Conservation (phyloP, 148 eudicot genomes). For the Silene latifolia region DNA sequence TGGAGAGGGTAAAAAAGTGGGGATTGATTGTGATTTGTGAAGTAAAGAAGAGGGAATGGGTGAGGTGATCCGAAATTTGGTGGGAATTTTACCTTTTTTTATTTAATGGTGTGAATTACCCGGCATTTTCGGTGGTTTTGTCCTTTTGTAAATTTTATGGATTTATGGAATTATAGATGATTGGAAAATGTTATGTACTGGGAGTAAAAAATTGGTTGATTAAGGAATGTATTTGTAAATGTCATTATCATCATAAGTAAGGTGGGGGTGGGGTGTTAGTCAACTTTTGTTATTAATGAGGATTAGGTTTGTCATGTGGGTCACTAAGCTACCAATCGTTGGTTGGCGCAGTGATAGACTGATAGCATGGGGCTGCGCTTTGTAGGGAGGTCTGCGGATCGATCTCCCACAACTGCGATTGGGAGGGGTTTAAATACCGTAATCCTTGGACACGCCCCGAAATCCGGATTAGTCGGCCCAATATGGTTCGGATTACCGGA, state of each 20-base stretch:
- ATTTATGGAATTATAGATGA: background rate
- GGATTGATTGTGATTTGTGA: slow-evolving; percentile 1
- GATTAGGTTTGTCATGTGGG: background rate
- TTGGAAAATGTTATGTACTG: background rate
- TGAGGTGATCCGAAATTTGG: slow-evolving; percentile 41
- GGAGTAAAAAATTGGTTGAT: background rate
- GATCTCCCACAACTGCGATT: too few species aligned
- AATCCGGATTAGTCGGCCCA: too few species aligned
- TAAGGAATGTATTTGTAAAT: too few species aligned
- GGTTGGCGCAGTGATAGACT: too few species aligned
- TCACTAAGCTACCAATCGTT: background rate
- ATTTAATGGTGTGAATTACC: background rate
- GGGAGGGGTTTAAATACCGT: too few species aligned
- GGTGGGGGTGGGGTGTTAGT: background rate
- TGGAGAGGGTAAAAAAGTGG: background rate
- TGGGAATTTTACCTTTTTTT: background rate
- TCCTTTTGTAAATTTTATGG: background rate
- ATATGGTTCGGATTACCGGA: too few species aligned
- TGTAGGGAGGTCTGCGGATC: too few species aligned
- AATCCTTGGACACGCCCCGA: too few species aligned
- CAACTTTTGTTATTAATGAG: background rate
- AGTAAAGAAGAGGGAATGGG: slow-evolving; percentile 12
- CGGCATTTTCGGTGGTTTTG: background rate
- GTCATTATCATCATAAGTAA: too few species aligned
- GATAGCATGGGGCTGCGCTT: too few species aligned